Base-by-base conservation (phyloP, 257 asterid genomes). In the Leonotis leonurus region DNA sequence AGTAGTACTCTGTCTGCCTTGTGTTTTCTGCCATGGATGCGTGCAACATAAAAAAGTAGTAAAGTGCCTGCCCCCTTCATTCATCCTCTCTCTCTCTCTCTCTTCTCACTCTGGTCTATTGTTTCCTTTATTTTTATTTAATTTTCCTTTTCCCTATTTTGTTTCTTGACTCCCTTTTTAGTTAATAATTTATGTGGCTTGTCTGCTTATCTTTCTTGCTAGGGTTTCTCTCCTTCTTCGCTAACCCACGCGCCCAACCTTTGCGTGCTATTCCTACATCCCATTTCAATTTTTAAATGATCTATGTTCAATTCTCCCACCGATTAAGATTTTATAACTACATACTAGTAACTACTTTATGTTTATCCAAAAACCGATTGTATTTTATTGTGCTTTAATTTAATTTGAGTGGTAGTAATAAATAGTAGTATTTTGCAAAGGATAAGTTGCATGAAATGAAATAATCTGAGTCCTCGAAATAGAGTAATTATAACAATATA, bases 31-130 rank as follows among this genome's bases (percentile, higher is more conserved):
- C n/a, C n/a, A n/a, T n/a, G 78, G 80, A 84, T 87, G 94, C 94
- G 94, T 85, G 85, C 85, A 84, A 80, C 88, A 73, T 78, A 77
- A 82, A 85, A 83, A 79, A 83, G 95, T 52, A 65, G 80, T 76
- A 75, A 85, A 81, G 80, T 67, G 75, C 68, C 67, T n/a, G n/a
- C n/a, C 74, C 65, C 67, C 69, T 65, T 45, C 72, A 39, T 60
- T 65, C 75, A 60, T 73, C 62, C 73, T 37, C 71, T n/a, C n/a
- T n/a, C 71, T 50, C 68, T 41, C 79, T 69, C 64, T 57, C 18
- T 46, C 52, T 48, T 53, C 64, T 39, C 77, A 4, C 14, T 63
- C 70, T 50, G 12, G 20, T 67, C 55, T 76, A 21, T 69, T 64
- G 27, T 70, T 46, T 65, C 61, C 27, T 22, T 66, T 54, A n/a